These are phyloP conservation scores for Parasarocladium wereldwijsianum DNA, from an alignment of 2,329 filamentous ascomycete genomes.

Conservation along the genomic window DNA sequence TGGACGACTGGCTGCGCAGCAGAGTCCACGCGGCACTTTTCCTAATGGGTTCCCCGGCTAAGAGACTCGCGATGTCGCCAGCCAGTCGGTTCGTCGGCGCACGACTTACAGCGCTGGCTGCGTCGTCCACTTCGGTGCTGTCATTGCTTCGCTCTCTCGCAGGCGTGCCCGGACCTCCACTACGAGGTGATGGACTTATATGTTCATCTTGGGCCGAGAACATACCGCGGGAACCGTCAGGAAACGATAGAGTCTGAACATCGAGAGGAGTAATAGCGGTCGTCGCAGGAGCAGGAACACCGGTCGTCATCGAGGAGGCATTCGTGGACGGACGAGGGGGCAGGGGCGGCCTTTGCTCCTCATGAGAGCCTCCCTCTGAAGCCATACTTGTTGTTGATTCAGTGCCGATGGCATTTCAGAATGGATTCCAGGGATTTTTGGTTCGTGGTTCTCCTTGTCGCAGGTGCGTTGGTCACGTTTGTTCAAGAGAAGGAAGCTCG, in stretches of 20 bases:
- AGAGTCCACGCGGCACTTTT: constrained; percentile 56
- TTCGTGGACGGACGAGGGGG: constrained; percentile 33
- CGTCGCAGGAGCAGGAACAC: constrained; percentile 52
- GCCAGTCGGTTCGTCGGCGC: constrained; percentile 46
- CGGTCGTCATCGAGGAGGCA: constrained; percentile 19
- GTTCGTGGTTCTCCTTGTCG: too few relatives aligned
- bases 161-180: constrained; percentile 26
- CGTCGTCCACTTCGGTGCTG: constrained; percentile 41
- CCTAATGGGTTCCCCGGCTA: constrained; percentile 54
- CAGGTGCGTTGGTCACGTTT: too few relatives aligned
- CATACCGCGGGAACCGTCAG: constrained; percentile 52
- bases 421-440: too few relatives aligned
- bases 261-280: constrained; percentile 75
- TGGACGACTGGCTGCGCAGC: constrained; percentile 46
- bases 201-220: constrained; percentile 30
- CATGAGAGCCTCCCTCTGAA: constrained; percentile 13
- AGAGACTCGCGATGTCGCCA: constrained; percentile 68
- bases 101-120: constrained; percentile 51
- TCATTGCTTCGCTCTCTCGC: constrained; percentile 15
- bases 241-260: constrained; percentile 61
- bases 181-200: constrained; percentile 18
- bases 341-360: constrained; percentile 36
- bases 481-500: too few relatives aligned
- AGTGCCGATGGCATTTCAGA: constrained; percentile 15
- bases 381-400: constrained; percentile 12